Evolutionary conservation across 1,284 basidiomycete genomes (phyloP), one percentile per base, ranked within the genome.

Genomic region (Retiboletus flavoniger): DNA sequence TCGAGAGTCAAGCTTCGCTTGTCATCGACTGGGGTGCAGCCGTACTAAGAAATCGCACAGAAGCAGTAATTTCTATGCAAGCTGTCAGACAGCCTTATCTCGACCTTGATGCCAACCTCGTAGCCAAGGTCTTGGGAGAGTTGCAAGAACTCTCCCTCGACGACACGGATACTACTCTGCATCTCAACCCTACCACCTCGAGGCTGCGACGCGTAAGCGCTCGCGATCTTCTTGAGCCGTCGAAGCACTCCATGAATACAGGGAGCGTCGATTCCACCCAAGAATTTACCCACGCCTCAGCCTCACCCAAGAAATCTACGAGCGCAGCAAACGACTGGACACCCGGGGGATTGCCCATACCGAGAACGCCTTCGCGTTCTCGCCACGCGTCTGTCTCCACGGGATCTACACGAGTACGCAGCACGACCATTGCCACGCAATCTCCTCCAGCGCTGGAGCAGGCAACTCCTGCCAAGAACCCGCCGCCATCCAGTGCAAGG

Each of bases 1-100:
- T 87, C 48, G 79, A 74, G 56, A 72, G 71, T 26, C 83, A 85
- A 56, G 83, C 85, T 0, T 79, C 83, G 0, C 61, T 72, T 3
- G 74, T 78, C 49, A 63, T 83, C 14, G 79, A 84, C 61, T 86
- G 84, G 84, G 69, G 72, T 50, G 58, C 53, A 8, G 75, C 76
- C 36, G 63, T 79, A 31, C 62, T 81, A n/a, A 72, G 66, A 24
- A 54, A 64, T 34, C 57, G 65, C 11, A 46, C 63, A 29, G 68
- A 69, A 24, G 3, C 58, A n/a, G 16, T 4, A 1, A 53, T 39
- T 39, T 17, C 58, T 8, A 19, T 55, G 0, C 67, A 58, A 11
- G 29, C 36, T 0, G 38, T 72, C 47, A 61, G 59, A 39, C 69
- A 72, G 35, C 59, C 69, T 3, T 69, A 51, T 41, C 29, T 21